A percentile compares a stretch with the other conserved stretches of the same genome.
Evolutionary conservation across 768 basidiomycete genomes (phyloP).

Genomic region (Suillus variegatus): DNA sequence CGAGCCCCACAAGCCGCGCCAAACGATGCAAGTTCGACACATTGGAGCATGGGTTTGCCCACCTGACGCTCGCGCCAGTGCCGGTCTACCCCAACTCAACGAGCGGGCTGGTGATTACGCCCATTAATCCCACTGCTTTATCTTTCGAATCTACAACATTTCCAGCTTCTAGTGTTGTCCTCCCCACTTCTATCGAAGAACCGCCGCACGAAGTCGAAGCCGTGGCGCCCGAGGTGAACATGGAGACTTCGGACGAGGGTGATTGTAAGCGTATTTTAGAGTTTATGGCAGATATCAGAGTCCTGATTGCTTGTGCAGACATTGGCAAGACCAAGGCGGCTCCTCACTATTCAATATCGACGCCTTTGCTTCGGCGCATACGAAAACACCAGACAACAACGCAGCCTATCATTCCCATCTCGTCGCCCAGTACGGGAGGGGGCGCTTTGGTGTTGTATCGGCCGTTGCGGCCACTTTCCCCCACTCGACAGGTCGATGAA

Average conservation of each 20-base stretch:
- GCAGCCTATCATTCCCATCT: conserved; percentile 21
- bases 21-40: conserved; percentile 52
- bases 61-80: conserved; percentile 38
- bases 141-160: conserved; percentile 8
- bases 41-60: conserved; percentile 60
- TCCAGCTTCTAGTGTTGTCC: conserved; percentile 20
- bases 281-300: too few species aligned
- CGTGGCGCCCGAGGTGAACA: conserved; percentile 52
- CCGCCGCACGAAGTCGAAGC: conserved; percentile 27
- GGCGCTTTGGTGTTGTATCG: conserved; percentile 60
- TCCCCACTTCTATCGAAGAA: conserved; percentile 46
- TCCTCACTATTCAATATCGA: conserved; percentile 24
- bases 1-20: conserved; percentile 42
- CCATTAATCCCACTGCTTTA: conserved; percentile 7
- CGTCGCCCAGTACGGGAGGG: conserved; percentile 13
- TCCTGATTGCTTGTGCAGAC: neutral
- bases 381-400: conserved; percentile 30
- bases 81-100: conserved; percentile 1
- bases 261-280: conserved; percentile 46
- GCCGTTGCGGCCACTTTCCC: conserved; percentile 35
- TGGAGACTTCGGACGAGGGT: conserved; percentile 73
- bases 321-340: neutral
- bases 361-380: conserved; percentile 48
- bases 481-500: conserved; percentile 11
- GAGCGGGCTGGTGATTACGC: conserved; percentile 4